A percentile compares a stretch with the other conserved stretches of the same genome.
Conservation (phyloP, 164 flowering plant genomes). For the Chloranthus sessilifolius region DNA sequence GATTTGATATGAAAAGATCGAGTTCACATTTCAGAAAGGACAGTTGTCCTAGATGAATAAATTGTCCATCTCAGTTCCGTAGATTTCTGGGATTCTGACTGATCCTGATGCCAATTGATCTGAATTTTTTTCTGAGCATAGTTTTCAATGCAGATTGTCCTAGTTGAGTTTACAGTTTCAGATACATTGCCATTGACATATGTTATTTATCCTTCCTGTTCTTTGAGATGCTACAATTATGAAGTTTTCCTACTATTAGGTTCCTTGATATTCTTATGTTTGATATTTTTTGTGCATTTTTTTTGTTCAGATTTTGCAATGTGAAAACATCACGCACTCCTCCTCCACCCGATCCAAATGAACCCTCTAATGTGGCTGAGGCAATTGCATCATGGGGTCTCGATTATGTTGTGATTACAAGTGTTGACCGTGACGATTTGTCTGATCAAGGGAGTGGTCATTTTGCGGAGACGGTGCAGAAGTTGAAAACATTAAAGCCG, state of each 20-base stretch:
- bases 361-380: slow-evolving; percentile 90
- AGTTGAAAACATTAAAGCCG: slow-evolving; percentile 73
- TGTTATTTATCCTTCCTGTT: too few species aligned
- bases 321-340: slow-evolving; percentile 97
- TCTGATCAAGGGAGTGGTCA: slow-evolving; percentile 95
- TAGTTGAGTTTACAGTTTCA: too few species aligned
- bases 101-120: too few species aligned
- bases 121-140: too few species aligned
- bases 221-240: too few species aligned
- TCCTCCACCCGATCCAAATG: slow-evolving; percentile 95
- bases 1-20: too few species aligned
- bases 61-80: too few species aligned
- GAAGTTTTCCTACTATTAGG: background rate
- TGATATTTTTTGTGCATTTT: background rate
- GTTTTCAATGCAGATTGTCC: too few species aligned
- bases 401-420: slow-evolving; percentile 95
- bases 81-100: too few species aligned
- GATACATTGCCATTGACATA: too few species aligned
- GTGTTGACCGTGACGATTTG: slow-evolving; percentile 96
- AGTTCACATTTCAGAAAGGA: too few species aligned
- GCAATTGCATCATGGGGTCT: slow-evolving; percentile 99
- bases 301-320: slow-evolving; percentile 74
- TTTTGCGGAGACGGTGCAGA: slow-evolving; percentile 92
- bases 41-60: too few species aligned
- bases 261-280: background rate